These are phyloP conservation scores for Alternaria brassicae DNA, from an alignment of 2,329 filamentous ascomycete species.

Conservation along the genomic window DNA sequence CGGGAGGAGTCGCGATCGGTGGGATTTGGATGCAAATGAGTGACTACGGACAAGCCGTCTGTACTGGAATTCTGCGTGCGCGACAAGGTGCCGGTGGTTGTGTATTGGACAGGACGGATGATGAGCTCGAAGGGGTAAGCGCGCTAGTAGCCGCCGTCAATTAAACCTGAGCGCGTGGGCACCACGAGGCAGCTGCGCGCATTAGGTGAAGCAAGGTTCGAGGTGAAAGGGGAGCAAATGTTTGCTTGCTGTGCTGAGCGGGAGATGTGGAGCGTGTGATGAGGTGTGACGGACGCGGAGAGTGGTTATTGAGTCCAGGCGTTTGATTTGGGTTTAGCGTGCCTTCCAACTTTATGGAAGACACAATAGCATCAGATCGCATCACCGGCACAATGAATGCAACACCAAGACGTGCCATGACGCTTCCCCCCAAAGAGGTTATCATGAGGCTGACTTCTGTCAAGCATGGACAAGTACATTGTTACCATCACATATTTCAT, in stretches of 20 bases:
- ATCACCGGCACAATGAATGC: constrained; percentile 10
- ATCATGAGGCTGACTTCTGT: neutral
- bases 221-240: constrained; percentile 17
- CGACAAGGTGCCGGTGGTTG: constrained; percentile 54
- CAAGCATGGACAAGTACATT: neutral
- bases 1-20: constrained; percentile 36
- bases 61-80: constrained; percentile 50
- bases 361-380: constrained; percentile 7
- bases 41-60: constrained; percentile 56
- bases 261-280: constrained; percentile 22
- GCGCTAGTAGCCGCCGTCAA: constrained; percentile 38
- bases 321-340: constrained; percentile 31
- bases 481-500: neutral
- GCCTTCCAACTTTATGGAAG: constrained; percentile 16
- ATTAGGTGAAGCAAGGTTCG: constrained; percentile 24
- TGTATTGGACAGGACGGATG: constrained; percentile 27
- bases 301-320: constrained; percentile 24
- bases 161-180: constrained; percentile 35
- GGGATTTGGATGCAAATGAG: constrained; percentile 47
- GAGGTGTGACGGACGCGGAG: constrained; percentile 25
- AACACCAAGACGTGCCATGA: neutral
- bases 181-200: constrained; percentile 35
- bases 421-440: neutral
- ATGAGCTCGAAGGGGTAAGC: constrained; percentile 36
- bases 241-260: constrained; percentile 22